Percentiles rank a stretch among this genome's conserved stretches.
Conservation (phyloP, 495 filamentous ascomycete genomes). For the Letharia columbiana region DNA sequence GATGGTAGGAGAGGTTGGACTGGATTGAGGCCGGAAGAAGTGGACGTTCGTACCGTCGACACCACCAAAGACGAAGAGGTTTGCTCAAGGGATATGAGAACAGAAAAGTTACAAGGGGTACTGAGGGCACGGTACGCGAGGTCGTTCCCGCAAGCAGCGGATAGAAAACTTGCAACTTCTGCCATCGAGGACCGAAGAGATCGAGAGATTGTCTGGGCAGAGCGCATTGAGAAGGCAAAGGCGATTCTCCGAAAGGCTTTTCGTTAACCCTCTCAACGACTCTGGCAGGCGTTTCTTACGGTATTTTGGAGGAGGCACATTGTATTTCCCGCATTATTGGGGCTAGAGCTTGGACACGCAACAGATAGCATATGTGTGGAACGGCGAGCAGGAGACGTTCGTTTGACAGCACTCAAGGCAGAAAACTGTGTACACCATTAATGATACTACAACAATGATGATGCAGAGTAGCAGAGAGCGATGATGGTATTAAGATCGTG, state of each 20-base stretch:
- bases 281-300: neutral
- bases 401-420: neutral
- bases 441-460: neutral
- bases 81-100: neutral
- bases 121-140: neutral
- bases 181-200: neutral
- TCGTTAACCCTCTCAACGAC: neutral
- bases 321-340: neutral
- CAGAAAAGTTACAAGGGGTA: neutral
- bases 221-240: neutral
- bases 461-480: neutral
- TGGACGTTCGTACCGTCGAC: neutral
- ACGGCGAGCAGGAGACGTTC: neutral
- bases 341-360: neutral
- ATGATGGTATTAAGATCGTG: neutral
- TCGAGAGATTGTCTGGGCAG: neutral
- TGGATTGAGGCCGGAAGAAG: neutral
- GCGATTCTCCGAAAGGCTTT: neutral
- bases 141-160: neutral
- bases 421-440: too few species aligned
- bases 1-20: slow-evolving; percentile 4
- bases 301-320: neutral
- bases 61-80: neutral
- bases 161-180: neutral
- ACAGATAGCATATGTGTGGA: neutral